Evolutionary conservation across 129 eudicot species (phyloP).

Genomic region (Gnaphalium uliginosum): DNA sequence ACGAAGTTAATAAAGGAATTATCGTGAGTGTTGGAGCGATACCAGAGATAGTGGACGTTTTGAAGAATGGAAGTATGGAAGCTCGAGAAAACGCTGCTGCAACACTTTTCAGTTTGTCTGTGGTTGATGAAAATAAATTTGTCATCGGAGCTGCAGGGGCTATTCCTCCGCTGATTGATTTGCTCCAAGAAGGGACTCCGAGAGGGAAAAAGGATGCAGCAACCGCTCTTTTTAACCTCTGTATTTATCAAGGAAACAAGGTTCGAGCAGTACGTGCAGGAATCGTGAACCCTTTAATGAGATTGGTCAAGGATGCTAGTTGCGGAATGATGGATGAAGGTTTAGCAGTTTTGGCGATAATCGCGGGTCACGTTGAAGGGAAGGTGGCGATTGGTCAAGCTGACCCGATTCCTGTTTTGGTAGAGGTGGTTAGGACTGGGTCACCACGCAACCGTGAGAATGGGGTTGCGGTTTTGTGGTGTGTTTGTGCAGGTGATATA

Average conservation of each 20-base stretch:
- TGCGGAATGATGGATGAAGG: slow-evolving; percentile 10
- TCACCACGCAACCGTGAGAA: slow-evolving; percentile 10
- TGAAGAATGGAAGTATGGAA: slow-evolving; percentile 11
- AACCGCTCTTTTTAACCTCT: slow-evolving; percentile 4
- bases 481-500: not conserved
- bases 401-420: slow-evolving; percentile 9
- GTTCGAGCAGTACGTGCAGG: slow-evolving; percentile 9
- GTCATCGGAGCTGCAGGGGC: slow-evolving; percentile 13
- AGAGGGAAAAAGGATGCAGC: slow-evolving; percentile 12
- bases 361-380: slow-evolving; percentile 3
- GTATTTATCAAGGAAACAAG: slow-evolving; percentile 16
- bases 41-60: slow-evolving; percentile 6
- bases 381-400: slow-evolving; percentile 6
- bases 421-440: slow-evolving; percentile 7
- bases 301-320: slow-evolving; percentile 16
- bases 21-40: slow-evolving; percentile 8
- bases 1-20: slow-evolving; percentile 16
- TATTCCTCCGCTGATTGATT: not conserved
- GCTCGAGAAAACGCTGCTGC: slow-evolving; percentile 16
- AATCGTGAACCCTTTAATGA: slow-evolving; percentile 3
- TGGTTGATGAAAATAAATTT: slow-evolving; percentile 1
- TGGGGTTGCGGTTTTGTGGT: slow-evolving; percentile 5
- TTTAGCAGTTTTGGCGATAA: not conserved
- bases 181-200: slow-evolving; percentile 2
- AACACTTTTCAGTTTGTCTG: slow-evolving; percentile 4